phyloP scores from a whole-genome alignment of 2,329 filamentous ascomycete species.

The Westerdykella aurantiaca region DNA sequence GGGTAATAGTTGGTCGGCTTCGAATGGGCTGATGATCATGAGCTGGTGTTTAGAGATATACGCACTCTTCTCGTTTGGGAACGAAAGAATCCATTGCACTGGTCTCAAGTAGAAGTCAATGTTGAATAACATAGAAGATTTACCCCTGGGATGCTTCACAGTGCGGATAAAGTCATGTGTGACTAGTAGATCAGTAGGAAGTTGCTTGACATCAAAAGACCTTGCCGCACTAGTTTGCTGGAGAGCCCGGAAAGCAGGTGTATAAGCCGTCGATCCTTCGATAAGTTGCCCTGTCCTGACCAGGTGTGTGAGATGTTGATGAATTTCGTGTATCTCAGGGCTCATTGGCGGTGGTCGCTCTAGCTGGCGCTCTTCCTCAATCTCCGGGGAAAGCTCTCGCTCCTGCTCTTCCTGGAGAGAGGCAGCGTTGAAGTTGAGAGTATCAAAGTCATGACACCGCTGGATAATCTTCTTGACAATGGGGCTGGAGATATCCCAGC shows the following conservation, averaged over 20 bases:
- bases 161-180: conserved; percentile 50
- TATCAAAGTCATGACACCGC: conserved; percentile 20
- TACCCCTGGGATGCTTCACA: conserved; percentile 25
- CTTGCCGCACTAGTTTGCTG: conserved; percentile 36
- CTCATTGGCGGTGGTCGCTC: conserved; percentile 42
- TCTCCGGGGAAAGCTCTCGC: conserved; percentile 59
- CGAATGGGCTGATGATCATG: conserved; percentile 57
- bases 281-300: conserved; percentile 30
- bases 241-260: conserved; percentile 45
- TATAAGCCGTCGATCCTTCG: conserved; percentile 25
- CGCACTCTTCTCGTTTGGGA: conserved; percentile 1
- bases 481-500: conserved; percentile 12
- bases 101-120: conserved; percentile 48
- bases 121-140: not conserved
- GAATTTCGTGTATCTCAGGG: conserved; percentile 41
- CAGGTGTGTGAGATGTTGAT: conserved; percentile 42
- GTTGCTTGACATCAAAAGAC: conserved; percentile 30
- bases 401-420: conserved; percentile 62
- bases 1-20: conserved; percentile 50
- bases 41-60: conserved; percentile 16
- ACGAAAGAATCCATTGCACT: conserved; percentile 50
- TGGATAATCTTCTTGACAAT: conserved; percentile 18
- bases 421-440: conserved; percentile 27
- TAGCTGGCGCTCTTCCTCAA: conserved; percentile 54
- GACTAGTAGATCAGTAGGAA: conserved; percentile 41